Conservation (phyloP, 2,329 filamentous ascomycete species). For the Apiospora phragmitis region DNA sequence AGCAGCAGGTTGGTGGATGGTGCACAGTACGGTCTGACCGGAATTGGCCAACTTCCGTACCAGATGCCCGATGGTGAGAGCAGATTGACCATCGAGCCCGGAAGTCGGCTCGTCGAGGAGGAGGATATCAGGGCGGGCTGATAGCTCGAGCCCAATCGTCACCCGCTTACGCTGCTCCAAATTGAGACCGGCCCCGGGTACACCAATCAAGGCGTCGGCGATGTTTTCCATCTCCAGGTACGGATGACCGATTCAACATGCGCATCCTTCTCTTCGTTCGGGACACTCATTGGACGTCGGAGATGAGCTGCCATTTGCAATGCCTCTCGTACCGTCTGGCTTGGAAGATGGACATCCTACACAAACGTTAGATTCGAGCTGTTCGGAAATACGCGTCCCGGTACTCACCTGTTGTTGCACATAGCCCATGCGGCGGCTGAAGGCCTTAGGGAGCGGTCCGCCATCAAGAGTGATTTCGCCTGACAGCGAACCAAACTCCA, state of each 20-base stretch:
- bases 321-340: constrained; percentile 66
- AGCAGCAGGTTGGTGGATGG: constrained; percentile 45
- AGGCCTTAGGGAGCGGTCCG: no score
- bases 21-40: constrained; percentile 43
- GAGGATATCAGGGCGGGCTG: constrained; percentile 68
- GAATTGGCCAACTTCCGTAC: constrained; percentile 60
- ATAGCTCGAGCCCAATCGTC: constrained; percentile 75
- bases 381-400: no score
- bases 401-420: constrained; percentile 73
- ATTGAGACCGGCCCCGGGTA: constrained; percentile 62
- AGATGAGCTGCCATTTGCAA: constrained; percentile 65
- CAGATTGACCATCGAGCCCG: constrained; percentile 71
- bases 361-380: no score
- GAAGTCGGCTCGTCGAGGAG: constrained; percentile 78
- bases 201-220: constrained; percentile 67
- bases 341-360: constrained; percentile 66
- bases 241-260: constrained; percentile 71
- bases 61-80: constrained; percentile 69
- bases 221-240: constrained; percentile 67
- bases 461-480: constrained; percentile 61
- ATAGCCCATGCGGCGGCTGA: constrained; percentile 69
- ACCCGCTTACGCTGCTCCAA: constrained; percentile 30
- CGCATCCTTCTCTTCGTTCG: constrained; percentile 60
- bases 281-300: constrained; percentile 59
- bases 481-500: constrained; percentile 29